These are phyloP conservation scores for Macaranga tanarius DNA, from an alignment of 441 rosid genomes.

Conservation along the genomic window DNA sequence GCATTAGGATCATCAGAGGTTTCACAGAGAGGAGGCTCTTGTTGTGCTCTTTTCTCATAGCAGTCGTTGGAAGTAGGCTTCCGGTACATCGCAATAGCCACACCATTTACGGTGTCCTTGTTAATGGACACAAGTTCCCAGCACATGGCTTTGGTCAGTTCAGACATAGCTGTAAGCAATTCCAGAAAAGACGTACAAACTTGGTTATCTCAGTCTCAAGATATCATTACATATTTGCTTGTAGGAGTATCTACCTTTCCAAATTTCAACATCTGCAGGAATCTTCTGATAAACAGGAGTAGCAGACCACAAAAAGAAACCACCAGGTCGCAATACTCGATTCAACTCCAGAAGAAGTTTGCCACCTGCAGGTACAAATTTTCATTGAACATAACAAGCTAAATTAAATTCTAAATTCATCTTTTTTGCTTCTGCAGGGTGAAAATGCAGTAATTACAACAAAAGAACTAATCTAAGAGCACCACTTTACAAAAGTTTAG, in stretches of 20 bases:
- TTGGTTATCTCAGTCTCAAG: background rate
- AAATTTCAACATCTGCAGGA: conserved; percentile 70
- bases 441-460: conserved; percentile 2
- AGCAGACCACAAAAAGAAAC: conserved; percentile 98
- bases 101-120: conserved; percentile 62
- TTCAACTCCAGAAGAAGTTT: conserved; percentile 92
- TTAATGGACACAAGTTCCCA: conserved; percentile 74
- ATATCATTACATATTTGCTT: conserved; percentile 14
- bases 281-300: conserved; percentile 91
- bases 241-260: conserved; percentile 58
- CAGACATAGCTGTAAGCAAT: conserved; percentile 67
- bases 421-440: background rate
- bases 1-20: conserved; percentile 88
- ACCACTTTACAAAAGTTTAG: background rate
- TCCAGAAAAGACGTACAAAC: conserved; percentile 18
- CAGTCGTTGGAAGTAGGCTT: conserved; percentile 81
- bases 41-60: conserved; percentile 63
- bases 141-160: conserved; percentile 69
- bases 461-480: background rate
- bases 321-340: conserved; percentile 89
- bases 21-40: conserved; percentile 69
- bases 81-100: conserved; percentile 71
- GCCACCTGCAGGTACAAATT: conserved; percentile 52
- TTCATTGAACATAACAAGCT: background rate
- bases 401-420: background rate